Percentiles rank a stretch among this genome's conserved stretches.
Evolutionary conservation across 495 filamentous ascomycete species (phyloP).

Genomic region (Neurospora hispaniola): DNA sequence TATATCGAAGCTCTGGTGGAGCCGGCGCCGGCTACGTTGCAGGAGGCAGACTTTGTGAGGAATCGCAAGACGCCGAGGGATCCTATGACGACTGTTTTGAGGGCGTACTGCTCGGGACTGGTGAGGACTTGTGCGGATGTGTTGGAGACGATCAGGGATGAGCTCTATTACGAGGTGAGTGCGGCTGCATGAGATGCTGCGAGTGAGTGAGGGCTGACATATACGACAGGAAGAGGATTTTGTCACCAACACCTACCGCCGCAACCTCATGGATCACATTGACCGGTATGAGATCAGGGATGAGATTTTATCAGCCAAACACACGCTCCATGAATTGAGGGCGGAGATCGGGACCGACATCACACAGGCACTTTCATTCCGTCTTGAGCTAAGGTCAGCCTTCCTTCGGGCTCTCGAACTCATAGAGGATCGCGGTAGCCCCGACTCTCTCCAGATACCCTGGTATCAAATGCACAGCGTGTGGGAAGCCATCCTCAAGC

Average conservation of each 20-base stretch:
- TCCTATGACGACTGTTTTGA: conserved; percentile 54
- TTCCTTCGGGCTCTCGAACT: conserved; percentile 47
- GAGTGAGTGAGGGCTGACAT: conserved; percentile 16
- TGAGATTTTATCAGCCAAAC: conserved; percentile 50
- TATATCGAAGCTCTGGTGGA: conserved; percentile 80
- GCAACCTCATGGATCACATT: conserved; percentile 58
- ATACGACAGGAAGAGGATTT: conserved; percentile 80
- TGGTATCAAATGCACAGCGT: conserved; percentile 38
- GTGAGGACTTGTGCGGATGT: conserved; percentile 78
- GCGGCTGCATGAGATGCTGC: background rate
- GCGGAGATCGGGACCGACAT: conserved; percentile 39
- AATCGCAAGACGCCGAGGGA: conserved; percentile 21
- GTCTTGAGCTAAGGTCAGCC: conserved; percentile 52
- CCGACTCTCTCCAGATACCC: conserved; percentile 32
- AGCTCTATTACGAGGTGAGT: conserved; percentile 80
- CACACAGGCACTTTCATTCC: conserved; percentile 46
- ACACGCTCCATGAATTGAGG: conserved; percentile 39
- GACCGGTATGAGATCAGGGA: conserved; percentile 43
- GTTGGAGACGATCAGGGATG: conserved; percentile 56
- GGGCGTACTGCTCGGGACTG: conserved; percentile 77
- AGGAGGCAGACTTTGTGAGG: conserved; percentile 58
- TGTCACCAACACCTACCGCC: conserved; percentile 77
- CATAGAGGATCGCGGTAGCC: conserved; percentile 26
- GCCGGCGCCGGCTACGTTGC: conserved; percentile 52
- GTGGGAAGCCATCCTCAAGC: conserved; percentile 42